Percentiles rank a stretch among this genome's conserved stretches.
phyloP scores from a whole-genome alignment of 2,329 filamentous ascomycete genomes.

The Fusarium denticulatum region DNA sequence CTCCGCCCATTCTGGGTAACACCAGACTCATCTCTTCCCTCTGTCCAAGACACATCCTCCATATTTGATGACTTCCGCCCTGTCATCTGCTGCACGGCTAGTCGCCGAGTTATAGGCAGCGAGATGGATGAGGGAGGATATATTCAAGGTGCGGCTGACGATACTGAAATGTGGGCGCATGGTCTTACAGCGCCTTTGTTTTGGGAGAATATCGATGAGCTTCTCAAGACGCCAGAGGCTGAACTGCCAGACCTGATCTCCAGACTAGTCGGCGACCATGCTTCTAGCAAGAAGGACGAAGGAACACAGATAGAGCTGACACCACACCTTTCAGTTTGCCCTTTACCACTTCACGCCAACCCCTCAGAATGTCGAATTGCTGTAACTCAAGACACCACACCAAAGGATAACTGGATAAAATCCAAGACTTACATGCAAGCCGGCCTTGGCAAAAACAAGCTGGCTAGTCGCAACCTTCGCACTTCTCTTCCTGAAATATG shows the following conservation, averaged over 20 bases:
- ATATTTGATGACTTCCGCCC: constrained; percentile 72
- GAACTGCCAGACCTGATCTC: constrained; percentile 65
- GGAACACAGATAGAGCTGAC: constrained; percentile 46
- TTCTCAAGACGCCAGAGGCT: constrained; percentile 73
- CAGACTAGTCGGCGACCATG: constrained; percentile 52
- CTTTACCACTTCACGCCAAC: constrained; percentile 43
- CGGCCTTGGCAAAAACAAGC: constrained; percentile 75
- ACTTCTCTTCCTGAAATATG: constrained; percentile 72
- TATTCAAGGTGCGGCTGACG: constrained; percentile 93
- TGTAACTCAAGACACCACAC: constrained; percentile 56
- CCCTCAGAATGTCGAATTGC: constrained; percentile 52
- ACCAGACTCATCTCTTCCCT: constrained; percentile 65
- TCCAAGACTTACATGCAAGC: constrained; percentile 61
- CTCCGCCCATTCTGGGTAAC: constrained; percentile 84
- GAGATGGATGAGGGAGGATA: constrained; percentile 75
- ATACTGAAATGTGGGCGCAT: constrained; percentile 90
- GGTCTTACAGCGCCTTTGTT: constrained; percentile 83
- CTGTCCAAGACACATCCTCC: constrained; percentile 39
- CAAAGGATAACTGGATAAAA: constrained; percentile 54
- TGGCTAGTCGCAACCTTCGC: constrained; percentile 85
- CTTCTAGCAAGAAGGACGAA: constrained; percentile 12
- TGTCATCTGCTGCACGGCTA: constrained; percentile 87
- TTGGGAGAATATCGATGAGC: constrained; percentile 72
- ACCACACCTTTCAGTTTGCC: constrained; percentile 50
- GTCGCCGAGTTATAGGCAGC: constrained; percentile 73